Conservation (phyloP, 2,329 filamentous ascomycete genomes). For the Tolypocladium inflatum region DNA sequence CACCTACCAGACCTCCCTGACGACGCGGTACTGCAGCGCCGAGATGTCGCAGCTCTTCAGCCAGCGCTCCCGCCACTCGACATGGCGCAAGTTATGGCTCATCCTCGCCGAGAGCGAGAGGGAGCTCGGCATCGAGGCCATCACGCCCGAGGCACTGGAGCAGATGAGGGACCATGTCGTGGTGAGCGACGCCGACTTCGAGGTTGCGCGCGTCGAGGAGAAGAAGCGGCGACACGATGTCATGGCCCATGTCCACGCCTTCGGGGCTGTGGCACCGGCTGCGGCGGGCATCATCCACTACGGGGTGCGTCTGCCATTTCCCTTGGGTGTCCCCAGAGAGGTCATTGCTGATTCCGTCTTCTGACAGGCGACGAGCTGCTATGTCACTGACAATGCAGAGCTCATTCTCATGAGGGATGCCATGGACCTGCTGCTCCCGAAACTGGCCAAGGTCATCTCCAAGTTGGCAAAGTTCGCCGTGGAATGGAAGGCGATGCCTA, state of each 20-base stretch:
- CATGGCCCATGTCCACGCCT: constrained; percentile 67
- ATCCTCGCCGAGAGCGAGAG: constrained; percentile 74
- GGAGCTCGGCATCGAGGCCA: constrained; percentile 64
- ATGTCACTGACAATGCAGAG: constrained; percentile 67
- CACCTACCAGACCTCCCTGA: constrained; percentile 55
- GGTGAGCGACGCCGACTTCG: constrained; percentile 72
- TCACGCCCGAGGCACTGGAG: constrained; percentile 64
- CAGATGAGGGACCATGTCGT: constrained; percentile 66
- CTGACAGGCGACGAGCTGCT: constrained; percentile 33
- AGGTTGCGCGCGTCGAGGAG: constrained; percentile 66
- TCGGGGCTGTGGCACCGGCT: constrained; percentile 61
- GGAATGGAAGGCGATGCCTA: constrained; percentile 59
- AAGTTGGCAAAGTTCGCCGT: constrained; percentile 66
- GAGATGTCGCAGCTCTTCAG: constrained; percentile 78
- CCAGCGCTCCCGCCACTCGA: constrained; percentile 62
- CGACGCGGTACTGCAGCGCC: constrained; percentile 59
- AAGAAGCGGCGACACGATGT: constrained; percentile 56
- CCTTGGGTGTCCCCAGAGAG: neutral
- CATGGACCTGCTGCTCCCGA: constrained; percentile 65
- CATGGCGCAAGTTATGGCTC: constrained; percentile 81
- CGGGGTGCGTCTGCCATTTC: constrained; percentile 25
- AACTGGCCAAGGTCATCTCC: constrained; percentile 68
- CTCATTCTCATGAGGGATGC: constrained; percentile 57
- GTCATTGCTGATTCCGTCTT: neutral
- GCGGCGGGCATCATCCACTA: constrained; percentile 79